Evolutionary conservation across 2,329 filamentous ascomycete species (phyloP).

Genomic region (Hypoxylon sp.): DNA sequence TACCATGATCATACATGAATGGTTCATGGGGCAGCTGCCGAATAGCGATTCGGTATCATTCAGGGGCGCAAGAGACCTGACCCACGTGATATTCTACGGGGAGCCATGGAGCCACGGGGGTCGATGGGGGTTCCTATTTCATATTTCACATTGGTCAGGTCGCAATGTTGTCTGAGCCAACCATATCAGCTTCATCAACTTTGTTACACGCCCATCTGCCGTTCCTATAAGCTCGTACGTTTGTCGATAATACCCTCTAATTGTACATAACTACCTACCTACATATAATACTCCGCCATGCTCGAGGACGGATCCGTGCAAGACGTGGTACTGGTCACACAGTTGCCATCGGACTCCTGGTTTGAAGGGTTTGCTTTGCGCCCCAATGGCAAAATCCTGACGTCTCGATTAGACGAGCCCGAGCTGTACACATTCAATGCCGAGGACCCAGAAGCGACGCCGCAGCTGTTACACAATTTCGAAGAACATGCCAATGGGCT

Average conservation of each 20-base stretch:
- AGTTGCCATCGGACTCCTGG: slow-evolving; percentile 51
- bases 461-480: slow-evolving; percentile 47
- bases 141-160: slow-evolving; percentile 37
- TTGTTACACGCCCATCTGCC: slow-evolving; percentile 5
- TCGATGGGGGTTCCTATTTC: slow-evolving; percentile 24
- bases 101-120: neutral
- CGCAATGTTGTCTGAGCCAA: slow-evolving; percentile 30
- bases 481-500: slow-evolving; percentile 46
- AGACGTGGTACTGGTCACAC: slow-evolving; percentile 50
- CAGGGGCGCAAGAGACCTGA: slow-evolving; percentile 27
- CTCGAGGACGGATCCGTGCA: slow-evolving; percentile 42
- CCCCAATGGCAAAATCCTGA: slow-evolving; percentile 50
- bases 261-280: neutral
- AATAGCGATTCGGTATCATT: slow-evolving; percentile 33
- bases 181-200: slow-evolving; percentile 29
- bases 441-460: slow-evolving; percentile 46
- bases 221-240: slow-evolving; percentile 4
- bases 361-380: slow-evolving; percentile 50
- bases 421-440: slow-evolving; percentile 50
- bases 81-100: slow-evolving; percentile 27
- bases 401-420: slow-evolving; percentile 49
- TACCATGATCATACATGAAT: slow-evolving; percentile 28
- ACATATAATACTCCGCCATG: slow-evolving; percentile 38
- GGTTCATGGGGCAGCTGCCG: slow-evolving; percentile 33
- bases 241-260: neutral